Base-by-base conservation (phyloP, 2,329 filamentous ascomycete genomes). In the Penicillium sp. region DNA sequence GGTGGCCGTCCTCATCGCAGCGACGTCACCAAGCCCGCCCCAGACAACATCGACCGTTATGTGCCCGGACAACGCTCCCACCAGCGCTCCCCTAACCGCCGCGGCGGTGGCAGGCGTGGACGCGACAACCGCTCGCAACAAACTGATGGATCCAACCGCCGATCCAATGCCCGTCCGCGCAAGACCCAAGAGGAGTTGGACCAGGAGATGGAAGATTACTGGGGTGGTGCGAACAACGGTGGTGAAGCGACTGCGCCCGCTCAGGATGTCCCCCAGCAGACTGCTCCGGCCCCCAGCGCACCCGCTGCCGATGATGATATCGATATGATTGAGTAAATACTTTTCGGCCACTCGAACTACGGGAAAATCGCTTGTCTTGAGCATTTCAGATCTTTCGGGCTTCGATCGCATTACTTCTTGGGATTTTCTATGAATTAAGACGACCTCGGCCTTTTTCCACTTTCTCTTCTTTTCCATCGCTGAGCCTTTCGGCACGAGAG, bases 171-270 rank as follows among this genome's bases (percentile, higher is more conserved):
- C 21, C 79, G 87, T 43, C 77, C 82, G 2, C 85, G 82, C 70
- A 95, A 95, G 78, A 95, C 90, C 0, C 85, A 89, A 58, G 87
- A 95, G 61, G 88, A 96, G 66, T 76, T 96, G 35, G 90, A 96
- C 67, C 88, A 87, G n/a, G 90, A 96, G 71, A 96, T 96, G 90
- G 88, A 84, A 28, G 88, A 95, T 64, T 96, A 96, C 69, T 96
- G 88, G 75, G 83, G 78, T 28, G 73, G 72, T 24, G 67, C 69
- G 33, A 68, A 53, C 44, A 54, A 61, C 42, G 64, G 61, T 41
- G 64, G 70, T 42, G 69, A 64, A 45, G 62, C 64, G 17, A 59
- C 64, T 9, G 64, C 67, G 26, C 59, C 70, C 21, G 59, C 61
- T 49, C 63, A 62, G 33, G 62, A 51, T 53, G 60, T 35, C 33